Base-by-base conservation (phyloP, 345 rosid species). In the Odontarrhena argentea region DNA sequence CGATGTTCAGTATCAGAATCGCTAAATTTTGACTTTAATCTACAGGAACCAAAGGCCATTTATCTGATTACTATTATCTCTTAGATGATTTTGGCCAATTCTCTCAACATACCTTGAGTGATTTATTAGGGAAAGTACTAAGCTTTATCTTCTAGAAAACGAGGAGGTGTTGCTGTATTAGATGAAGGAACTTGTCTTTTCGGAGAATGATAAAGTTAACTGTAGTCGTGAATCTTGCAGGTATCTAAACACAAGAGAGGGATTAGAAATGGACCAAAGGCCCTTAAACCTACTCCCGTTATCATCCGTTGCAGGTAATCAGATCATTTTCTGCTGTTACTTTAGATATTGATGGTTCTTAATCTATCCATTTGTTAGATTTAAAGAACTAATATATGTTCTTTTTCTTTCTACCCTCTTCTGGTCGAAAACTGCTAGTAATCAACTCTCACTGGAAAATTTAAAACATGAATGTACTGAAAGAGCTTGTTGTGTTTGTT, bases 201-300 rank as follows among this genome's bases (percentile, higher is more conserved):
- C 22, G 22, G 22, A 18, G 22, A 18, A 18, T 1, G 22, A 18
- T 18, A 18, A 18, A 0, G 22, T 18, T 18, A 18, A 18, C 32
- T 51, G 8, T 4, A 26, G 43, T 3, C 5, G 26, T 41, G 1
- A 48, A 67, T 65, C 15, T 6, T 76, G 79, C 79, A 94, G 99
- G 79, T 75, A 55, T 79, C 91, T 58, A 83, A 69, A 40, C 88
- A 86, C 69, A 94, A 83, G 83, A 84, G 84, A 83, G 96, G 96
- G 36, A 85, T 89, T 56, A 77, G 93, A 75, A 89, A 89, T 73
- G 96, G 96, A 14, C 99, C 96, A 15, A 94, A 80, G 78, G 96
- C 97, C 71, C 83, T 91, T 77, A 94, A 91, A 73, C 99, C 96
- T 22, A 48, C 45, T 62, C 99, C 96, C 3, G 96, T 94, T 6